phyloP scores from a whole-genome alignment of 306 rosid genomes.

The Vachellia collinsii region DNA sequence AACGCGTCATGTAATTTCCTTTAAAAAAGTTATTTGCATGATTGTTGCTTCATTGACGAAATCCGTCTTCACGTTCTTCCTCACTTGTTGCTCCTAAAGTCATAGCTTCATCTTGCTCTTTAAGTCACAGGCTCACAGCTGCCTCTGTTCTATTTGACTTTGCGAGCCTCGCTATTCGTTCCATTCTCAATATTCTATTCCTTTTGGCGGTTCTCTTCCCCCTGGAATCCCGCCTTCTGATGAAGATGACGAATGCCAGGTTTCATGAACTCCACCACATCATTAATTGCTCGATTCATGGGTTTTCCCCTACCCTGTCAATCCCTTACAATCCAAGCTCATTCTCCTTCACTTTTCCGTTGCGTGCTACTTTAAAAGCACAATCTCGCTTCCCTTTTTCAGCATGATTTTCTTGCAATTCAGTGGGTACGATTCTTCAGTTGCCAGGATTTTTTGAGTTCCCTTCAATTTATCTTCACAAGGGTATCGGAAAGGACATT shows the following conservation, averaged over 20 bases:
- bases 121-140: neutral
- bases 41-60: constrained; percentile 14
- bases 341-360: constrained; percentile 35
- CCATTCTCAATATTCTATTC: constrained; percentile 50
- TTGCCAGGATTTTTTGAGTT: constrained; percentile 9
- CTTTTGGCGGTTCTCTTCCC: constrained; percentile 29
- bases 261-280: constrained; percentile 13
- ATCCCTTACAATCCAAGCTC: constrained; percentile 3
- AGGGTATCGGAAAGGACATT: constrained; percentile 29
- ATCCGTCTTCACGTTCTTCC: constrained; percentile 2
- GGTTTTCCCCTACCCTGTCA: neutral
- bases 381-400: constrained; percentile 35
- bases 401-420: constrained; percentile 20
- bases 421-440: neutral
- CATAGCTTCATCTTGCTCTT: constrained; percentile 29
- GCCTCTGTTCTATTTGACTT: constrained; percentile 55
- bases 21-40: too few species aligned
- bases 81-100: constrained; percentile 34
- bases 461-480: constrained; percentile 26
- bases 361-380: constrained; percentile 68
- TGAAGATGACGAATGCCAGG: neutral
- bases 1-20: too few species aligned
- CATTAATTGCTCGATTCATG: constrained; percentile 12
- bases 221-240: constrained; percentile 49
- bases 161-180: constrained; percentile 44